Evolutionary conservation across 2,329 filamentous ascomycete species (phyloP).

Genomic region (Acrodontium crateriforme): DNA sequence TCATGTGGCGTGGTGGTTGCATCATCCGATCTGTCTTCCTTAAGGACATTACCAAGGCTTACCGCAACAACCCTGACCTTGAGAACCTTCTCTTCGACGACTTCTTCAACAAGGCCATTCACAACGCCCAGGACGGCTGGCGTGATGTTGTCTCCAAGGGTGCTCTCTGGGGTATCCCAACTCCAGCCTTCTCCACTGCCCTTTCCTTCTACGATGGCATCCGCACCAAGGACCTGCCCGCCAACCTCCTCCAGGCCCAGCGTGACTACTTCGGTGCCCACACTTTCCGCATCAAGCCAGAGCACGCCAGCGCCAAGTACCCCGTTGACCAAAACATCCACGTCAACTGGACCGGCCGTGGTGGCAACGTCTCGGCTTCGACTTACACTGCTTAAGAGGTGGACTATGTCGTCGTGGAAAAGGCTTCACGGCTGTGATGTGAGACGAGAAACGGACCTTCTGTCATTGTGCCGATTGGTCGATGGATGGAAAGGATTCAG

Average conservation of each 20-base stretch:
- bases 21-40: constrained; percentile 99
- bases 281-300: constrained; percentile 41
- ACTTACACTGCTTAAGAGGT: constrained; percentile 99
- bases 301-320: constrained; percentile 48
- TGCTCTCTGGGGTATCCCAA: constrained; percentile 87
- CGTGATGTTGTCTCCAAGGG: constrained; percentile 82
- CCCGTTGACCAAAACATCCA: constrained; percentile 78
- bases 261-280: constrained; percentile 90
- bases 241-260: constrained; percentile 97
- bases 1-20: constrained; percentile 99
- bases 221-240: constrained; percentile 90
- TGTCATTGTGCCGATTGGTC: no score
- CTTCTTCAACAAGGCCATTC: constrained; percentile 99
- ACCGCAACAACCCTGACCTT: constrained; percentile 85
- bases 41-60: constrained; percentile 97
- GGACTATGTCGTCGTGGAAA: no score
- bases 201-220: constrained; percentile 98
- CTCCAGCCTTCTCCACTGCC: constrained; percentile 90
- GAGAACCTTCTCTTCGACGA: constrained; percentile 98
- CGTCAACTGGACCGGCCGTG: constrained; percentile 99
- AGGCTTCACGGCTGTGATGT: no score
- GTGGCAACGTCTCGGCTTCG: constrained; percentile 91
- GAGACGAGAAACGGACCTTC: no score
- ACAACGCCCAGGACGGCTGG: constrained; percentile 85
- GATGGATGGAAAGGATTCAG: no score